Percentiles rank a stretch among this genome's conserved stretches.
Evolutionary conservation across 305 asterid species (phyloP).

Genomic region (Solanum chacoense): DNA sequence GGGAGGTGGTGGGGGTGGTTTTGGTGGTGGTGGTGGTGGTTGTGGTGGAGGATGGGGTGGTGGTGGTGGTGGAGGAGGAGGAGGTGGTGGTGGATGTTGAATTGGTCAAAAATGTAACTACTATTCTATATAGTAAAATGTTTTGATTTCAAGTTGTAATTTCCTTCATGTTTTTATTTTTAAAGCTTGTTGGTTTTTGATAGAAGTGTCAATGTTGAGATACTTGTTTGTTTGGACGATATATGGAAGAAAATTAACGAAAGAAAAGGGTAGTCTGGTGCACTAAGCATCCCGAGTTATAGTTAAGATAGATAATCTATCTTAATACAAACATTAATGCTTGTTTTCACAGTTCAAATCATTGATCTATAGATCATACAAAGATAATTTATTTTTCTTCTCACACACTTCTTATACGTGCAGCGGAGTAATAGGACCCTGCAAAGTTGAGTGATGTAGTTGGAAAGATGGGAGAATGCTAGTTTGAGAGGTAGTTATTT

Average conservation of each 20-base stretch:
- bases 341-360: fast-evolving
- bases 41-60: background rate
- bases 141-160: background rate
- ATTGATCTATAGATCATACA: no score
- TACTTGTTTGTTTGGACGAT: background rate
- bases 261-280: background rate
- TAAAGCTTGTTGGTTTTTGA: background rate
- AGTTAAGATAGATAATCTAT: fast-evolving
- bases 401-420: no score
- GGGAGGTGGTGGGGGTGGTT: background rate
- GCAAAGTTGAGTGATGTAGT: no score
- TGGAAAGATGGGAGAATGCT: no score
- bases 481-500: background rate
- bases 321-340: no score
- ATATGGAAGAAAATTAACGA: background rate
- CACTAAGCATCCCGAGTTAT: no score
- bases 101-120: background rate
- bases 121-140: background rate
- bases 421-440: no score
- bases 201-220: background rate
- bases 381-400: fast-evolving
- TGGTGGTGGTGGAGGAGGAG: background rate
- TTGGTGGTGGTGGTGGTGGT: background rate
- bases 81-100: background rate
- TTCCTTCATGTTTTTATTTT: background rate